Evolutionary conservation across 2,329 filamentous ascomycete genomes (phyloP).

Genomic region (Phialophora verrucosa): DNA sequence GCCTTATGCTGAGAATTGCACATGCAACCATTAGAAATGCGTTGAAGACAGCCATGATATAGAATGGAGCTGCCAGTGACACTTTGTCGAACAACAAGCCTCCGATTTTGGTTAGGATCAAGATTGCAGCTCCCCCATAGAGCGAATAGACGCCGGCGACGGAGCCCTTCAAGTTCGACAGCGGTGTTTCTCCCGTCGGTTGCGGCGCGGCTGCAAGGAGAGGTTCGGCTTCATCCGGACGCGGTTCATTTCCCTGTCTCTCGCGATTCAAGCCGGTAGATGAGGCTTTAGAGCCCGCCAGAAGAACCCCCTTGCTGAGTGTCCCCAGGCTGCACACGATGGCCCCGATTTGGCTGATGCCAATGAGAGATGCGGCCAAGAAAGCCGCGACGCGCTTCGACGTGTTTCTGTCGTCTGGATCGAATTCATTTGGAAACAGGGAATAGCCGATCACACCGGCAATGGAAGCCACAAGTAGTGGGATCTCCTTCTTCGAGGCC

Average conservation of each 20-base stretch:
- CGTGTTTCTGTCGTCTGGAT: constrained; percentile 74
- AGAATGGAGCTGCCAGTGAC: constrained; percentile 81
- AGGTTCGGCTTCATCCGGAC: constrained; percentile 15
- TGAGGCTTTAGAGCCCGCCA: constrained; percentile 40
- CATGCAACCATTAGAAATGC: constrained; percentile 63
- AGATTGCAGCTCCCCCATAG: constrained; percentile 85
- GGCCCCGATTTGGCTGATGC: constrained; percentile 91
- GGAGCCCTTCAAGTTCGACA: constrained; percentile 79
- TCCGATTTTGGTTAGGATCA: constrained; percentile 89
- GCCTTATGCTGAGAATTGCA: constrained; percentile 24
- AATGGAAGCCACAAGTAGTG: constrained; percentile 72
- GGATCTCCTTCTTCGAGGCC: constrained; percentile 70
- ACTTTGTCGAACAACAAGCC: constrained; percentile 81
- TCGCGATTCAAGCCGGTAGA: constrained; percentile 3
- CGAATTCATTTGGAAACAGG: constrained; percentile 74
- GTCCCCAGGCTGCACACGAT: constrained; percentile 96
- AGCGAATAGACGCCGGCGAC: constrained; percentile 95
- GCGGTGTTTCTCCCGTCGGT: constrained; percentile 39
- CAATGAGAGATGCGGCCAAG: constrained; percentile 77
- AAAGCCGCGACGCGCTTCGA: constrained; percentile 74
- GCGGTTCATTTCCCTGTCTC: neutral
- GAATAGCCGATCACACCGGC: constrained; percentile 80
- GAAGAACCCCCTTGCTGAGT: constrained; percentile 78
- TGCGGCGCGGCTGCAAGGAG: constrained; percentile 14
- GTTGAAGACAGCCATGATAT: constrained; percentile 92